Evolutionary conservation across 441 rosid species (phyloP), one percentile per base, ranked within the genome.

Genomic region (Bocquillonia castaneifolia): DNA sequence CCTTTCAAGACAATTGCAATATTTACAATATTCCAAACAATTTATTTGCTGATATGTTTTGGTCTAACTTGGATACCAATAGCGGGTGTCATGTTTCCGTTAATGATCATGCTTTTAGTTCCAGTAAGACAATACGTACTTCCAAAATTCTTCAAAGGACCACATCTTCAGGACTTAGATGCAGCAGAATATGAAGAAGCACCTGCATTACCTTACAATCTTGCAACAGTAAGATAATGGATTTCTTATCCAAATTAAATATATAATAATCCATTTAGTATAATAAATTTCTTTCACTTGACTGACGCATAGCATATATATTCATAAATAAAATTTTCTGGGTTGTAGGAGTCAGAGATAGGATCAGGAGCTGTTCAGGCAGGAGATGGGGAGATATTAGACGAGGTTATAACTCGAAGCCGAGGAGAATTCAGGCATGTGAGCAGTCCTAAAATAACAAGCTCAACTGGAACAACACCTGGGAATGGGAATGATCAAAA

Each of bases 161-260:
- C 82, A 45, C 97, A 93, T 66, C 96, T 91, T 73, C 89, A 87
- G 52, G 96, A 93, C 78, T 72, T 93, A 69, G 97, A 90, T 69
- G 98, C 98, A 17, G 92, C 98, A 8, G 97, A 84, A 68, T 91
- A 76, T 57, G 97, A 93, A 69, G 97, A 93, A 72, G 93, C 98
- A 44, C 93, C 97, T 0, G 93, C 98, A 63, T 69, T 92, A 75
- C 90, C 98, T 28, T 90, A 77, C 80, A 77, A 77, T 79, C 79
- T 89, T 14, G 95, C 93, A 64, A 62, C 88, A 20, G 98, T 90
- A 80, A 39, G 85, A 18, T 44, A 69, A n/a, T n/a, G n/a, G n/a
- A n/a, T 53, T 34, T 15, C 53, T 32, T 36, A 1, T 20, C 72
- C 37, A 22, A 45, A 25, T 22, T 12, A 9, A 45, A 6, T n/a